Base-by-base conservation (phyloP, 2,329 filamentous ascomycete species). In the Orbilia quercus region DNA sequence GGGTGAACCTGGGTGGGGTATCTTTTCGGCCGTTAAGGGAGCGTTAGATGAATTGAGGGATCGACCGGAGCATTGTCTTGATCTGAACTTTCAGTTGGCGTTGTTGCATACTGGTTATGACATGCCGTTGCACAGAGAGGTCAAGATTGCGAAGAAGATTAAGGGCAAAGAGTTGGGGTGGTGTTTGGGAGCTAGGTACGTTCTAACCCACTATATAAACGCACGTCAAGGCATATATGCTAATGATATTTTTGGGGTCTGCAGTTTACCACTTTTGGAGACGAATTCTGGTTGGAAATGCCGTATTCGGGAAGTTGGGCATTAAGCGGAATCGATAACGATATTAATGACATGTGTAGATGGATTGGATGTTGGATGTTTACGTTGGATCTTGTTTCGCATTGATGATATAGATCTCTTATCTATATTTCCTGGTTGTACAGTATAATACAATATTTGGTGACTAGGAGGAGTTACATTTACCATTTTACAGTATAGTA, bases 131-230 rank as follows among this genome's bases (percentile, higher is more conserved):
- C 91, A 96, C 77, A 87, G 96, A 40, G 95, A 99, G 82, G 92
- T 99, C 76, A 94, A 91, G 85, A 96, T 97, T 80, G 95, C 94
- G 72, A 99, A 99, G 90, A 96, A 97, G 86, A 96, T 99, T 80
- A 94, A 96, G 84, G 89, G 89, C 65, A 97, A 97, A 81, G 96
- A 99, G 83, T 83, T 99, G 78, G 95, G 95, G 40, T 99, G 95
- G 95, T 98, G 94, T 83, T 85, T 99, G 79, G 95, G 95, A 81
- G 95, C 95, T 76, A 96, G 92, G 91, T 95, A 84, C 83, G 89
- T 79, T 65, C 7, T 5, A 57, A 40, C 36, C 23, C 14, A 45
- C 16, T 38, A 20, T n/a, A 2, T 51, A 23, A 57, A 2, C 14
- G 34, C 28, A 58, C 57, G 12, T 55, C 28, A 57, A 53, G 18